Base-by-base conservation (phyloP, 768 basidiomycete species). In the Basidioascus undulatus region DNA sequence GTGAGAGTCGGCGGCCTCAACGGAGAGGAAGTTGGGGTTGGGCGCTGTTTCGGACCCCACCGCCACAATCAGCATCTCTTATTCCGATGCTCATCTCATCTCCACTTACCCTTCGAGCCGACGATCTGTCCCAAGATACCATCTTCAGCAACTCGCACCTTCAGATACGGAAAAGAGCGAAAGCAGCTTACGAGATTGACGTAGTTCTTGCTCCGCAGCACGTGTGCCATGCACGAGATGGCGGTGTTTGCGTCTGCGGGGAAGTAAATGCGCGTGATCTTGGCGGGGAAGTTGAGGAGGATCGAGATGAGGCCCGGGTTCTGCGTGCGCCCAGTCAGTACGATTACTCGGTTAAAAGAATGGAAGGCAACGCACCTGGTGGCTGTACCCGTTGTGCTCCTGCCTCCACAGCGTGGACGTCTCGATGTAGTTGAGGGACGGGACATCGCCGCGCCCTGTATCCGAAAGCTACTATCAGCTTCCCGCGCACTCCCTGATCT, bases 181-280 rank as follows among this genome's bases (percentile, higher is more conserved):
- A 15, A n/a, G 23, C 40, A 9, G 15, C 45, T 23, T 30, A 46
- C 45, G 15, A 83, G 57, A 53, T 84, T 83, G 40, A 83, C 61
- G 45, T 84, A 84, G 57, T 82, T 76, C 63, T 77, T 81, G 19
- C 79, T 72, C 37, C 74, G 60, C 52, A 87, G 56, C 50, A 79
- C 83, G 56, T 87, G 84, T 4, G 76, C 69, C 41, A 87, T 66
- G 19, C 80, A 82, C 27, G 74, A 76, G 46, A 86, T 60, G 61
- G 76, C 72, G 51, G 76, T 76, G 55, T 87, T 86, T 11, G 79
- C 77, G 50, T 89, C 84, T n/a, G 84, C 79, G 0, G 82, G 79
- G 40, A 55, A 46, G 49, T 82, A 84, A 4, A 83, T 76, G 3
- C 81, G 68, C 0, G 74, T 74, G 43, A 71, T 62, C 28, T 57